Percentiles rank a stretch among this genome's conserved stretches.
Evolutionary conservation across 2,329 filamentous ascomycete genomes (phyloP).

Genomic region (Huntiella decipiens): DNA sequence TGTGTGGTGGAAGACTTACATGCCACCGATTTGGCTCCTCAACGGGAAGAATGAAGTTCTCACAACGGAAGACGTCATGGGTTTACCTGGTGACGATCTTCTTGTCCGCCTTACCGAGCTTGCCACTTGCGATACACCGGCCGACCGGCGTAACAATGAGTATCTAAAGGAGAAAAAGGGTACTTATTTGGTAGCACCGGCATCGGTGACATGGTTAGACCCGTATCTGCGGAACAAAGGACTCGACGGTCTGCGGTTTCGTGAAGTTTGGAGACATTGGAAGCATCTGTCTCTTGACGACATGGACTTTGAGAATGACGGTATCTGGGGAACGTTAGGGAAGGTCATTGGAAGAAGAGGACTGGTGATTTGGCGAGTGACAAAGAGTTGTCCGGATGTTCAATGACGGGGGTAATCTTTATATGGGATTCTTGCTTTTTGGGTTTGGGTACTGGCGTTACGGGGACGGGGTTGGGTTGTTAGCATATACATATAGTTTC

Average conservation of each 20-base stretch:
- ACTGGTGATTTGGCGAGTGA: slow-evolving; percentile 43
- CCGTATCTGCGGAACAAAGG: slow-evolving; percentile 40
- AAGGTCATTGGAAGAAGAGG: slow-evolving; percentile 47
- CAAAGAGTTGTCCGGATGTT: slow-evolving; percentile 32
- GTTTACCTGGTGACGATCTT: slow-evolving; percentile 41
- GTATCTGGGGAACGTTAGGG: slow-evolving; percentile 50
- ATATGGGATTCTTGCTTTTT: slow-evolving; percentile 13
- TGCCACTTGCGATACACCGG: slow-evolving; percentile 43
- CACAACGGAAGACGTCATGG: slow-evolving; percentile 56
- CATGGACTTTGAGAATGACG: slow-evolving; percentile 60
- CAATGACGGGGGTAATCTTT: slow-evolving; percentile 9
- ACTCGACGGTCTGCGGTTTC: slow-evolving; percentile 40
- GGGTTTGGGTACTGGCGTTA: not conserved
- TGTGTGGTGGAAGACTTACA: slow-evolving; percentile 77
- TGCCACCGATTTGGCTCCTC: slow-evolving; percentile 61
- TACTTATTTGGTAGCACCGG: slow-evolving; percentile 53
- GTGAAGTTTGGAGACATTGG: slow-evolving; percentile 49
- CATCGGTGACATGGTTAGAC: slow-evolving; percentile 52
- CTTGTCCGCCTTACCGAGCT: slow-evolving; percentile 37
- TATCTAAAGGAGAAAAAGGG: slow-evolving; percentile 42
- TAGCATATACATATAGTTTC: not conserved
- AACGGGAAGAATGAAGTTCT: slow-evolving; percentile 56
- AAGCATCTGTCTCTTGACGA: slow-evolving; percentile 63
- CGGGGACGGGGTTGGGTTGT: not conserved
- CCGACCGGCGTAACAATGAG: slow-evolving; percentile 34